Conservation (phyloP, 2,329 filamentous ascomycete species). For the Lecanicillium sp. region DNA sequence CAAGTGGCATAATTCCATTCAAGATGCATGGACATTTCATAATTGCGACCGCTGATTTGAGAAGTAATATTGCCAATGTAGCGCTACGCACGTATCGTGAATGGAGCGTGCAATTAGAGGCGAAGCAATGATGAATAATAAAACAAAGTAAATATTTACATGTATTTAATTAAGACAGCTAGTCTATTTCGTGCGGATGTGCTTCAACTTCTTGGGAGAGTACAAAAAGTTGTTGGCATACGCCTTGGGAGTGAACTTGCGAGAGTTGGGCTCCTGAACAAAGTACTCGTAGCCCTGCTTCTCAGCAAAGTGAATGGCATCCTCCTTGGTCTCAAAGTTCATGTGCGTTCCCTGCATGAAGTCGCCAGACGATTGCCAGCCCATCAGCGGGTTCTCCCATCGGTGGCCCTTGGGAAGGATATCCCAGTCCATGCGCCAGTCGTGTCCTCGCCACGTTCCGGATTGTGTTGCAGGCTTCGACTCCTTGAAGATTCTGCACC, state of each 20-base stretch:
- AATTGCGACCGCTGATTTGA: no score
- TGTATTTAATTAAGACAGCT: constrained; percentile 1
- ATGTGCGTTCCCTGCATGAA: constrained; percentile 90
- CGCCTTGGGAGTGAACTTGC: constrained; percentile 80
- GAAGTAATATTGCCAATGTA: no score
- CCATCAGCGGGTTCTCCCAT: constrained; percentile 98
- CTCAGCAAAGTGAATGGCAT: constrained; percentile 89
- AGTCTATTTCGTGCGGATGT: constrained; percentile 68
- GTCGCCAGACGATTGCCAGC: constrained; percentile 95
- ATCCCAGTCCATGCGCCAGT: constrained; percentile 99
- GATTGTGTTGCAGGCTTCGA: constrained; percentile 95
- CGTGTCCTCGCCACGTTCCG: constrained; percentile 72
- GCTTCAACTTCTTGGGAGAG: constrained; percentile 78
- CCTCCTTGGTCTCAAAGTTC: constrained; percentile 87
- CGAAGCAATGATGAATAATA: not conserved
- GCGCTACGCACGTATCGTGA: no score
- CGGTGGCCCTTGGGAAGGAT: constrained; percentile 84
- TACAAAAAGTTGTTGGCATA: constrained; percentile 97
- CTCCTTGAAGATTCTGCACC: constrained; percentile 76
- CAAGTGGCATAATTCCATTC: constrained; percentile 21
- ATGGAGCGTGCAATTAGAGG: no score
- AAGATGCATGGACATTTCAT: no score
- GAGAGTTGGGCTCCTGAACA: constrained; percentile 90
- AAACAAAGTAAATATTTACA: constrained; percentile 7
- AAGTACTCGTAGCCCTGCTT: constrained; percentile 99